A percentile compares a stretch with the other conserved stretches of the same genome.
Conservation (phyloP, 352 stramenopile genomes). For the Sclerospora graminicola region DNA sequence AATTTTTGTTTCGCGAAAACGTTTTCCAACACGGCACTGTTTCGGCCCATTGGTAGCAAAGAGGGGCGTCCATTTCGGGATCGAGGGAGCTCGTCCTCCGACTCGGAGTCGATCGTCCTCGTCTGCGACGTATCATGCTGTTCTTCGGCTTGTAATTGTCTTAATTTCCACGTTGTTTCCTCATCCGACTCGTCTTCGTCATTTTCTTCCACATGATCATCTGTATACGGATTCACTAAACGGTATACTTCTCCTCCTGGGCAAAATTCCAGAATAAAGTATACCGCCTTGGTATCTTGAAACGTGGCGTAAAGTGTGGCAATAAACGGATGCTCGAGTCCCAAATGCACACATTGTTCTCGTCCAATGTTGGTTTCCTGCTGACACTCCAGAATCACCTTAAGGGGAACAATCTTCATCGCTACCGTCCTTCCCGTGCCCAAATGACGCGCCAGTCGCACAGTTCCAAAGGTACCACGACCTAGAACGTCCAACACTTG, state of each 20-base stretch:
- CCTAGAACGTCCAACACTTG: slow-evolving; percentile 57
- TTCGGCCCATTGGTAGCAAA: slow-evolving; percentile 10
- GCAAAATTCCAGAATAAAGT: slow-evolving; percentile 71
- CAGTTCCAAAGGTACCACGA: slow-evolving; percentile 55
- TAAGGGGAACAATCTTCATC: slow-evolving; percentile 44
- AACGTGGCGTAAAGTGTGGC: slow-evolving; percentile 54
- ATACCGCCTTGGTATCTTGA: slow-evolving; percentile 59
- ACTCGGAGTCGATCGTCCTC: slow-evolving; percentile 32
- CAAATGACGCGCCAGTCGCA: slow-evolving; percentile 51
- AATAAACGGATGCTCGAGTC: slow-evolving; percentile 50
- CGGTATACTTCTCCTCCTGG: slow-evolving; percentile 79
- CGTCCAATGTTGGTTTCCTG: slow-evolving; percentile 63
- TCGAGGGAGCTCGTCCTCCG: slow-evolving; percentile 26
- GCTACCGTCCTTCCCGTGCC: slow-evolving; percentile 44
- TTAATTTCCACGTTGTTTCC: too few species aligned
- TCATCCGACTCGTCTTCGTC: slow-evolving; percentile 5
- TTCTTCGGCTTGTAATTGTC: too few species aligned
- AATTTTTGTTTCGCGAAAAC: slow-evolving; percentile 27
- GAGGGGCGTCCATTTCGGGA: slow-evolving; percentile 8
- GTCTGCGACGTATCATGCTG: slow-evolving; percentile 15
- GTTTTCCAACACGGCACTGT: slow-evolving; percentile 36
- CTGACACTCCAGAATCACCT: slow-evolving; percentile 35
- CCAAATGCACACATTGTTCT: slow-evolving; percentile 56
- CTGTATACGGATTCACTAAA: slow-evolving; percentile 56
- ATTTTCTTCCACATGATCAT: slow-evolving; percentile 19